Evolutionary conservation across 345 rosid genomes (phyloP), one percentile per base, ranked within the genome.

Genomic region (Eutrema heterophyllum): DNA sequence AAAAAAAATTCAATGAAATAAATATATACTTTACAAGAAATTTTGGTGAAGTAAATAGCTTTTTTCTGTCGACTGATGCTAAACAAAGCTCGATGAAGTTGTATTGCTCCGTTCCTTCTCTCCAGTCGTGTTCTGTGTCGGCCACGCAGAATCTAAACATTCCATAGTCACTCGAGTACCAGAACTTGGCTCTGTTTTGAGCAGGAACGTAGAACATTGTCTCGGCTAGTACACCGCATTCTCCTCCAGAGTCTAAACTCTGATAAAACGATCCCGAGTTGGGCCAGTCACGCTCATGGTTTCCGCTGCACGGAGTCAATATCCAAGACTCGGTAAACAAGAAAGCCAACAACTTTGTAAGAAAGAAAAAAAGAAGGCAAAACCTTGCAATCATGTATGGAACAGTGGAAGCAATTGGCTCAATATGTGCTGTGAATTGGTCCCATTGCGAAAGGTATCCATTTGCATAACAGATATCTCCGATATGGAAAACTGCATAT

Each of bases 371-470:
- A 32, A 1, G 29, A 52, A 13, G 8, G 13, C n/a, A n/a, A 50
- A 50, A 89, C 90, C 92, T 89, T 58, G 90, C 96, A 67, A 84
- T 65, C 90, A 89, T 89, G 76, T 83, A 87, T 13, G 92, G 90
- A 29, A 89, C 85, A 29, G 80, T 71, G 26, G 96, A 89, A 67
- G 92, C 84, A 77, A 87, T 84, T 4, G 89, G 90, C 67, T 84
- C 96, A 55, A 89, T 51, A 70, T 86, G 92, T 40, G 90, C 86
- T 5, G 82, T 86, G 67, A 89, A 87, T 56, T 89, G 96, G 45
- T 89, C 92, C 92, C 92, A 86, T 26, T 89, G 89, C 7, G 96
- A 89, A 54, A 89, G 67, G 68, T 89, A 89, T 56, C 96, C 92
- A 71, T 79, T 84, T 48, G 92, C 92, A 64, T 87, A 89, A 73